Conservation (phyloP, 192 early-diverging fungal species). For the Podila minutissima region DNA sequence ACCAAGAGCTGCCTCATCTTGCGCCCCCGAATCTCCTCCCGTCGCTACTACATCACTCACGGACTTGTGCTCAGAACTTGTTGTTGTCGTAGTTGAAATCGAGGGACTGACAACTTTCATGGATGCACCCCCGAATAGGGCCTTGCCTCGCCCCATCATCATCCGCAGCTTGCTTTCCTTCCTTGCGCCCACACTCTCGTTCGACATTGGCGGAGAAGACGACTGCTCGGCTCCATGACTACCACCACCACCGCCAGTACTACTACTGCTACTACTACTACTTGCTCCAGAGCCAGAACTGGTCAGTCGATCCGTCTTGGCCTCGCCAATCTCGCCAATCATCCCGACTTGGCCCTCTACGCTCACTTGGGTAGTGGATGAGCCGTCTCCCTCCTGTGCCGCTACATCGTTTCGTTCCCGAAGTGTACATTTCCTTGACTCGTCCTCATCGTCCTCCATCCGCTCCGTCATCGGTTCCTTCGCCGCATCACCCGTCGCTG, state of each 20-base stretch:
- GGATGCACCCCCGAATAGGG: neutral
- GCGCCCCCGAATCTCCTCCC: too few relatives aligned
- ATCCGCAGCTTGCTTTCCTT: constrained; percentile 19
- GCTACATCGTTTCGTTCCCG: too few relatives aligned
- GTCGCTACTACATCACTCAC: too few relatives aligned
- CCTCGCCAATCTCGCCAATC: neutral
- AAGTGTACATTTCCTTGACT: neutral
- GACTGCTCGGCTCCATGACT: too few relatives aligned
- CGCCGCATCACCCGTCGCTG: neutral
- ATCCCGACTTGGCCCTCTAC: neutral
- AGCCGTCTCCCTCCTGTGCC: neutral
- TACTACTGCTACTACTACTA: too few relatives aligned
- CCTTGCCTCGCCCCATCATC: constrained; percentile 13
- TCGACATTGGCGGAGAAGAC: too few relatives aligned
- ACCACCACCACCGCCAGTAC: too few relatives aligned
- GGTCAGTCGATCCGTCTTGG: neutral
- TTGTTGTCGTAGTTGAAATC: too few relatives aligned
- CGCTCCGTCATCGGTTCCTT: neutral
- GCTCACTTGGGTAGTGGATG: neutral
- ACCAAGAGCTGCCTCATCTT: too few relatives aligned
- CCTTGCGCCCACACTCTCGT: neutral
- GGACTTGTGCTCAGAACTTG: too few relatives aligned
- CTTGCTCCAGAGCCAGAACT: too few relatives aligned
- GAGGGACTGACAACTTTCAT: too few relatives aligned
- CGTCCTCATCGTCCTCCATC: constrained; percentile 2